Evolutionary conservation across 345 rosid species (phyloP).

Genomic region (Ailanthus altissimus): DNA sequence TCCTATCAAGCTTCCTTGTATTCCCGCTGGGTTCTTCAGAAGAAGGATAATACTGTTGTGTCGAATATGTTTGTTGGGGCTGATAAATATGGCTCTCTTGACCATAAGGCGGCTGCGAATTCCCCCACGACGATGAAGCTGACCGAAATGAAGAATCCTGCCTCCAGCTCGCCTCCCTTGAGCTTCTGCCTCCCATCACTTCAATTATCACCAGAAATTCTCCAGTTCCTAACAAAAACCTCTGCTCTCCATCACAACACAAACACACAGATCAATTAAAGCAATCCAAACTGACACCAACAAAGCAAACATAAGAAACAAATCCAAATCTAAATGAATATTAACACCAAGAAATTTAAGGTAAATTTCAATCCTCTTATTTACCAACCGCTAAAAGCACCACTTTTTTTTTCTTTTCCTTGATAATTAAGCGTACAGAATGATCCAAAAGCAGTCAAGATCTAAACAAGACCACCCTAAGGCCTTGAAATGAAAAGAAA

Average conservation of each 20-base stretch:
- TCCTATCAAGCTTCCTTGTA: slow-evolving; percentile 62
- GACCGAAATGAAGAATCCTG: slow-evolving; percentile 41
- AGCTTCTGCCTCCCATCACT: slow-evolving; percentile 71
- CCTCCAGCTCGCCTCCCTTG: slow-evolving; percentile 56
- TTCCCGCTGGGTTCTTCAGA: slow-evolving; percentile 33
- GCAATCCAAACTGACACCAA: slow-evolving; percentile 11
- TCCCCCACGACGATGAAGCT: slow-evolving; percentile 51
- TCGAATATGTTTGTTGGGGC: slow-evolving; percentile 35
- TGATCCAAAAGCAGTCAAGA: background rate
- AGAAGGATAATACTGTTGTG: slow-evolving; percentile 37
- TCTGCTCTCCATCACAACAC: slow-evolving; percentile 1
- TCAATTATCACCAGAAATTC: slow-evolving; percentile 23
- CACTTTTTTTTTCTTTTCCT: slow-evolving; percentile 1
- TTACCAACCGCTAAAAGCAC: background rate
- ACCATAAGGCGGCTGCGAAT: slow-evolving; percentile 40
- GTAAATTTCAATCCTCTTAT: background rate
- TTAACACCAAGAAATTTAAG: background rate
- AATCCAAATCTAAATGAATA: background rate
- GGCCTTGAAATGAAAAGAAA: background rate
- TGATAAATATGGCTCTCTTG: slow-evolving; percentile 46
- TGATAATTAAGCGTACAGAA: background rate
- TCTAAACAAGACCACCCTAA: background rate
- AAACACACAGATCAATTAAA: slow-evolving; percentile 15
- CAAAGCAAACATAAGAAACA: background rate
- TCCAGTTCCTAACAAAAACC: slow-evolving; percentile 10